Evolutionary conservation across 140 eudicot species (phyloP), one percentile per base, ranked within the genome.

Genomic region (Flaveria floridana): DNA sequence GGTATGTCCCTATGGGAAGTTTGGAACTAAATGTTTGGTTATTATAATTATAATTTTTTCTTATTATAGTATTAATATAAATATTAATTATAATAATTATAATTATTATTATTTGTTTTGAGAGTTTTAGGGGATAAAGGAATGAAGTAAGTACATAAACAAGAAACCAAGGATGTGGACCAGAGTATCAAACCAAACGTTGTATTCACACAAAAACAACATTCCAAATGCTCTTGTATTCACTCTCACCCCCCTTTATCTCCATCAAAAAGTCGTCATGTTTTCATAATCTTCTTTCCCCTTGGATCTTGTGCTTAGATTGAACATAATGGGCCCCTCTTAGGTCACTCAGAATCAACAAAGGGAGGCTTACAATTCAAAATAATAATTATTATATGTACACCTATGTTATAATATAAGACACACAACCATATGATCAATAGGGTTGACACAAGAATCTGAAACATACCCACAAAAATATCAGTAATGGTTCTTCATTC

Each of bases 221-320:
- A 69, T 55, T 85, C 87, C 89, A 85, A 83, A 82, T 70, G 58
- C 75, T 0, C 34, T 82, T 85, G 87, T 73, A 26, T 61, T 70
- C 69, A 73, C 70, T 26, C 37, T 13, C 58, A 79, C 65, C 53
- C 21, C 88, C 26, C 23, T 78, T 81, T 83, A 39, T 65, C 81
- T 63, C 74, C 65, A 52, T 61, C 76, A 80, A 72, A 83, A 84
- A 76, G 81, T 86, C 86, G 83, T 76, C 74, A 57, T 74, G 81
- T 80, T 84, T 74, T 70, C 78, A 68, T 48, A 10, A 61, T 68
- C 68, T 72, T 62, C 19, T 74, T 84, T 83, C 87, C 53, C 72
- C 73, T 86, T 86, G 95, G 82, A 76, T 75, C 86, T 81, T 79
- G 76, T 76, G 85, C 84, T 58, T 21, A 20, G 7, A 71, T 79